Percentiles rank a stretch among this genome's conserved stretches.
phyloP scores from a whole-genome alignment of 2,329 filamentous ascomycete genomes.

The Furcasterigmium furcatum region DNA sequence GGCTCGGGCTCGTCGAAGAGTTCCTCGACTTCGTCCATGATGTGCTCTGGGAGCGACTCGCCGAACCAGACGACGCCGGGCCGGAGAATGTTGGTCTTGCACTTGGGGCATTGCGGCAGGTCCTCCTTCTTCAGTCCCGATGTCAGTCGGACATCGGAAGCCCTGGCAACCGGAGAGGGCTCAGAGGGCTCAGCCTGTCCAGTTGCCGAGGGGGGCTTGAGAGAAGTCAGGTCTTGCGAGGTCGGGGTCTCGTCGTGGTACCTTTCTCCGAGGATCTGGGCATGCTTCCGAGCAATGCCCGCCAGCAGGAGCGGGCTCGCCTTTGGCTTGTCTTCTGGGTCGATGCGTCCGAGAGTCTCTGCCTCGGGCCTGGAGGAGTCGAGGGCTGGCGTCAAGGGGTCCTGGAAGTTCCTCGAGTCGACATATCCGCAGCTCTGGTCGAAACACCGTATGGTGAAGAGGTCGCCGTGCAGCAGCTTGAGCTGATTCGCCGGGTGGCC shows the following conservation, averaged over 20 bases:
- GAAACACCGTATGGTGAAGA: slow-evolving; percentile 22
- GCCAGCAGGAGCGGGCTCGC: slow-evolving; percentile 13
- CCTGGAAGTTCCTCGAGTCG: slow-evolving; percentile 53
- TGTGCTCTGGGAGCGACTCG: slow-evolving; percentile 50
- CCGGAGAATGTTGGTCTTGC: slow-evolving; percentile 53
- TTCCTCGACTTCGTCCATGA: slow-evolving; percentile 45
- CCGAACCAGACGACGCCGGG: slow-evolving; percentile 70
- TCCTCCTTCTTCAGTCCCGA: slow-evolving; percentile 40
- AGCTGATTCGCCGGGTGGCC: slow-evolving; percentile 54
- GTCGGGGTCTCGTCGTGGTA: slow-evolving; percentile 23
- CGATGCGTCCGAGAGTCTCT: slow-evolving; percentile 7
- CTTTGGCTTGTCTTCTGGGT: slow-evolving; percentile 6
- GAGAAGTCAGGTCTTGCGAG: slow-evolving; percentile 6
- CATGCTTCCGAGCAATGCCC: slow-evolving; percentile 32
- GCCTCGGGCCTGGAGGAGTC: slow-evolving; percentile 44
- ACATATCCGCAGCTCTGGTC: slow-evolving; percentile 56
- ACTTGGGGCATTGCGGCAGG: slow-evolving; percentile 57
- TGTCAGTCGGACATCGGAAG: slow-evolving; percentile 20
- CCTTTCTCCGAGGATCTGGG: slow-evolving; percentile 53
- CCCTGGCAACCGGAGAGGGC: background rate
- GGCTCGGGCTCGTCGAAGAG: slow-evolving; percentile 41
- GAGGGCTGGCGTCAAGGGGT: slow-evolving; percentile 61
- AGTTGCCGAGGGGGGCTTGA: slow-evolving; percentile 3
- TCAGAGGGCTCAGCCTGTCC: background rate
- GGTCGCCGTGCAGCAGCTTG: slow-evolving; percentile 46